A percentile compares a stretch with the other conserved stretches of the same genome.
These are phyloP conservation scores for Exophiala sp. DNA, from an alignment of 2,329 filamentous ascomycete species.

Conservation along the genomic window DNA sequence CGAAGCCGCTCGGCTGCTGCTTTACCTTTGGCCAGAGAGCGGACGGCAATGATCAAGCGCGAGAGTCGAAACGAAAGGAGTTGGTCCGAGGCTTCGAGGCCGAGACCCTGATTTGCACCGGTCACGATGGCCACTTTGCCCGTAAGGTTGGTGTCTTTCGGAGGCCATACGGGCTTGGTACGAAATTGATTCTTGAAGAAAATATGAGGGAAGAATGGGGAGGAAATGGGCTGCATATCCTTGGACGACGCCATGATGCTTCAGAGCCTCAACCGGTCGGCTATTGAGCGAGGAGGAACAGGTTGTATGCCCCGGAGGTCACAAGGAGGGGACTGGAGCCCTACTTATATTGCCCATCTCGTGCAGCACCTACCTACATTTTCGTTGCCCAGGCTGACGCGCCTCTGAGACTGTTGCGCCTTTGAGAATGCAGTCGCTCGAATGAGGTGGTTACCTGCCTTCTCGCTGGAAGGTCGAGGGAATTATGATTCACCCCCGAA, in stretches of 20 bases:
- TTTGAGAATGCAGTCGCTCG: too few species aligned
- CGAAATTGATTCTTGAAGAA: constrained; percentile 28
- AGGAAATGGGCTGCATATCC: constrained; percentile 27
- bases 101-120: constrained; percentile 47
- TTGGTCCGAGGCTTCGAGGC: constrained; percentile 41
- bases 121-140: constrained; percentile 46
- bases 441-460: too few species aligned
- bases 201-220: constrained; percentile 15
- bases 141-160: constrained; percentile 27
- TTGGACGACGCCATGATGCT: constrained; percentile 30
- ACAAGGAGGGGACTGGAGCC: too few species aligned
- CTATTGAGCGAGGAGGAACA: too few species aligned
- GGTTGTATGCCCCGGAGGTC: too few species aligned
- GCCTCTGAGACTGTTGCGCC: too few species aligned
- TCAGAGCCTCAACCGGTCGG: too few species aligned
- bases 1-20: constrained; percentile 36
- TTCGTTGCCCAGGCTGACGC: too few species aligned
- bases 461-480: too few species aligned
- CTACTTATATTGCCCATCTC: too few species aligned
- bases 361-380: too few species aligned
- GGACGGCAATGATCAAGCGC: constrained; percentile 46
- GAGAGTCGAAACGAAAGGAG: constrained; percentile 39
- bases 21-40: constrained; percentile 42
- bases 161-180: constrained; percentile 21
- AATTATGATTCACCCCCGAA: too few species aligned